Conservation (phyloP, 2,329 filamentous ascomycete species). For the Plenodomus tracheiphilus region DNA sequence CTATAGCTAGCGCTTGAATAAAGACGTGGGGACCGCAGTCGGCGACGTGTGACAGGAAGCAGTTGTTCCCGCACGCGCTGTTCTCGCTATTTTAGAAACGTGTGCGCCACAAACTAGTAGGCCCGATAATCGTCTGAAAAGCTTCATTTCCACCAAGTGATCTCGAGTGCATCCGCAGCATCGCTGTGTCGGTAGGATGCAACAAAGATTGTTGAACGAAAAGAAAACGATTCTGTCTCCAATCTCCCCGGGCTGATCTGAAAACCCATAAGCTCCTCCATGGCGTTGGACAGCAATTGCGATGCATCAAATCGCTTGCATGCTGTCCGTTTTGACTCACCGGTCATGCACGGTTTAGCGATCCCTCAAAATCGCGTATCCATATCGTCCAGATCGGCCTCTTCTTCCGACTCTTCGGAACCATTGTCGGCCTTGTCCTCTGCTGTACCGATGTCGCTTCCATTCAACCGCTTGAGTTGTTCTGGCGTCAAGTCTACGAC, state of each 20-base stretch:
- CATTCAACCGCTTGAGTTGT: conserved; percentile 45
- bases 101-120: not conserved
- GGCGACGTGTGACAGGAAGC: too few species aligned
- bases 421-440: conserved; percentile 22
- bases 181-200: not conserved
- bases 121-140: not conserved
- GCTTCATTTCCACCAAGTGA: not conserved
- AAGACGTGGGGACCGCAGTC: too few species aligned
- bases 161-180: not conserved
- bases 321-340: conserved; percentile 7
- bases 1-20: too few species aligned
- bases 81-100: not conserved
- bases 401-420: conserved; percentile 44
- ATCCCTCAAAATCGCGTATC: conserved; percentile 41
- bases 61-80: too few species aligned
- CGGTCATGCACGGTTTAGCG: conserved; percentile 23
- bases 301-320: not conserved
- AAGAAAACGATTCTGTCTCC: too few species aligned
- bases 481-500: conserved; percentile 59
- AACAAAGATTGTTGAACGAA: not conserved
- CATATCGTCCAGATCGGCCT: conserved; percentile 45
- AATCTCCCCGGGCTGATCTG: too few species aligned
- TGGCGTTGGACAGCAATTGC: too few species aligned
- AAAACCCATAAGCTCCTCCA: too few species aligned
- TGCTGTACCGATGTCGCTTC: conserved; percentile 24